Conservation (phyloP, 1,284 basidiomycete species). For the Ustilago lituana region DNA sequence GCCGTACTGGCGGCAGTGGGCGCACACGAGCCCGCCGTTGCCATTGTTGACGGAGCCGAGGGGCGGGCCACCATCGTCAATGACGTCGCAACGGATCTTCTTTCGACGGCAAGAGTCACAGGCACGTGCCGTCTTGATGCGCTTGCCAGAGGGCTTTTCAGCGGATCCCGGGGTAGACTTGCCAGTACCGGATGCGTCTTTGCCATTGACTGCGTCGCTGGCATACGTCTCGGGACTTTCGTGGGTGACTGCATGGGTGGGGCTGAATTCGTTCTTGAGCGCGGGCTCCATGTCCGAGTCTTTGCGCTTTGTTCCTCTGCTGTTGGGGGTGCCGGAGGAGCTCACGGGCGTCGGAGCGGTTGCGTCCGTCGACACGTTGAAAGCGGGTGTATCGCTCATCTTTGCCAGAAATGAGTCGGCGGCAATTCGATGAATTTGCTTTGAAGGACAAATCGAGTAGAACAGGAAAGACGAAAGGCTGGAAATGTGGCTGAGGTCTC, state of each 20-base stretch:
- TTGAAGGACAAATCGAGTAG: no score
- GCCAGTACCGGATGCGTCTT: constrained; percentile 12
- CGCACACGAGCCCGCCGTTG: constrained; percentile 53
- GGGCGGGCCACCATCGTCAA: constrained; percentile 62
- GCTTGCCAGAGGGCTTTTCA: constrained; percentile 71
- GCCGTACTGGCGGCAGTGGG: constrained; percentile 57
- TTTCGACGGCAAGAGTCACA: constrained; percentile 91
- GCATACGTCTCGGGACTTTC: constrained; percentile 28
- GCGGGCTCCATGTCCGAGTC: constrained; percentile 31
- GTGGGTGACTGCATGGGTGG: constrained; percentile 9
- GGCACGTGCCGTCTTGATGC: constrained; percentile 87
- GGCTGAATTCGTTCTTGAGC: constrained; percentile 27
- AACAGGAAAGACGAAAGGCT: no score
- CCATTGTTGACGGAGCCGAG: constrained; percentile 53
- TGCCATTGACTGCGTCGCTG: constrained; percentile 17
- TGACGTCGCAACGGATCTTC: constrained; percentile 78
- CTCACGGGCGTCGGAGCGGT: constrained; percentile 23
- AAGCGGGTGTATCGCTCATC: constrained; percentile 19
- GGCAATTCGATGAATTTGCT: no score
- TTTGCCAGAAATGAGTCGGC: not conserved
- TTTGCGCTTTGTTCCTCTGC: constrained; percentile 34
- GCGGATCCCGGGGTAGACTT: constrained; percentile 21
- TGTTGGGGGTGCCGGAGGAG: constrained; percentile 34
- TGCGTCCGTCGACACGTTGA: constrained; percentile 5
- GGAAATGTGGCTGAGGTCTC: no score